phyloP scores from a whole-genome alignment of 1,284 basidiomycete genomes.

The Ceratobasidium sp. region DNA sequence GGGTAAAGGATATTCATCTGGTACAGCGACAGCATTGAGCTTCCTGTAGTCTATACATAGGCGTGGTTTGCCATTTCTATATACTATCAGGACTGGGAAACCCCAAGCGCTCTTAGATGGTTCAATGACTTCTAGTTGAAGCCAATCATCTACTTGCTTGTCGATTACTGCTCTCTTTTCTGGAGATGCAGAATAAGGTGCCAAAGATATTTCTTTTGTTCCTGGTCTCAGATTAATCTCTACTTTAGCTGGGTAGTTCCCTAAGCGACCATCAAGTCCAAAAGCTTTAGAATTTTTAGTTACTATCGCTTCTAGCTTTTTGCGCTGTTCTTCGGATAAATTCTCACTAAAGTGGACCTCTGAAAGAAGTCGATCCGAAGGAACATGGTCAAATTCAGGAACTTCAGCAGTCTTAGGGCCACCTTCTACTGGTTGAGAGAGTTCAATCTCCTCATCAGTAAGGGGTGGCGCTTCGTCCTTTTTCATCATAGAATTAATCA shows the following conservation, averaged over 20 bases:
- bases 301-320: conserved; percentile 45
- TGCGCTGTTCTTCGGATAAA: not conserved
- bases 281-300: conserved; percentile 47
- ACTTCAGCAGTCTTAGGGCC: conserved; percentile 49
- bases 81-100: conserved; percentile 53
- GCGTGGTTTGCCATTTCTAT: conserved; percentile 51
- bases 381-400: conserved; percentile 39
- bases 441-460: not conserved
- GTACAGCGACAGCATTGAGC: conserved; percentile 53
- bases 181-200: conserved; percentile 51
- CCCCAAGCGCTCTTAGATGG: conserved; percentile 54
- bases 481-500: no score
- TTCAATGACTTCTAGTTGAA: conserved; percentile 53
- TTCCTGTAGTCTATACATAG: conserved; percentile 54
- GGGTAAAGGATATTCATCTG: conserved; percentile 59
- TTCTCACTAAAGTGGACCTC: conserved; percentile 35
- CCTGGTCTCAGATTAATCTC: conserved; percentile 44
- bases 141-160: conserved; percentile 52
- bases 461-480: conserved; percentile 39
- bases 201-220: conserved; percentile 48
- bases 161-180: conserved; percentile 53
- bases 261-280: conserved; percentile 50
- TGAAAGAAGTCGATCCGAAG: conserved; percentile 29
- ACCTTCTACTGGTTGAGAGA: conserved; percentile 5
- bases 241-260: conserved; percentile 46